Evolutionary conservation across 345 rosid genomes (phyloP).

Genomic region (Citrus maxima): DNA sequence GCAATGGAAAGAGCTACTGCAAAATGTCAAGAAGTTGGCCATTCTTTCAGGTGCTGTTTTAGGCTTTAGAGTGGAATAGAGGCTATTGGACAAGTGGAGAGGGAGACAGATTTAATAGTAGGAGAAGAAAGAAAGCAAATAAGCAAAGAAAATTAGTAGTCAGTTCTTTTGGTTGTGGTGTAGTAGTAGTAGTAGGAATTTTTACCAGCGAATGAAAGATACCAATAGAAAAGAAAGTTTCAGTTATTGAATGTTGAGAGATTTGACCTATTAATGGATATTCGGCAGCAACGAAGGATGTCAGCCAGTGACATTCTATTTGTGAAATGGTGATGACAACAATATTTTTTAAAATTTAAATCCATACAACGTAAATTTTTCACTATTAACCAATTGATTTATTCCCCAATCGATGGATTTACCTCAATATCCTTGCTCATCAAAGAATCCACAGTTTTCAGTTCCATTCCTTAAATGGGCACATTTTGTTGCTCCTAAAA

Average conservation of each 20-base stretch:
- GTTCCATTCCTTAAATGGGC: not conserved
- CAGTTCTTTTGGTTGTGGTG: not conserved
- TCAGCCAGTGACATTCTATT: too few relatives aligned
- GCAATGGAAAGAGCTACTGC: slow-evolving; percentile 13
- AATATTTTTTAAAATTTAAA: not conserved
- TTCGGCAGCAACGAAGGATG: too few relatives aligned
- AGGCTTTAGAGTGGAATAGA: not conserved
- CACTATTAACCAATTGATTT: not conserved
- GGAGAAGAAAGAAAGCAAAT: not conserved
- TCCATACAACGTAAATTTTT: not conserved
- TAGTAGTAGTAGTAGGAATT: not conserved
- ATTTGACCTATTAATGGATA: not conserved
- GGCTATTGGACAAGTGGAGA: not conserved
- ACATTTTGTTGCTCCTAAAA: not conserved
- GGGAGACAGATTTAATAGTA: not conserved
- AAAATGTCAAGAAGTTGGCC: slow-evolving; percentile 4
- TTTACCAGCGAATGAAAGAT: not conserved
- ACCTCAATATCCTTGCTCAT: not conserved
- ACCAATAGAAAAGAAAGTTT: not conserved
- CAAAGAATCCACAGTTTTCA: too few relatives aligned
- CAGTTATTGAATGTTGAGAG: not conserved
- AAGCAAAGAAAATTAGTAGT: not conserved
- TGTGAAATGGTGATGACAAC: too few relatives aligned
- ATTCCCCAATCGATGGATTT: not conserved
- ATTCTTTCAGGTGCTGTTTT: not conserved